Percentiles rank a stretch among this genome's conserved stretches.
Conservation (phyloP, 352 stramenopile species). For the Thalassiosira livingstoniorum region DNA sequence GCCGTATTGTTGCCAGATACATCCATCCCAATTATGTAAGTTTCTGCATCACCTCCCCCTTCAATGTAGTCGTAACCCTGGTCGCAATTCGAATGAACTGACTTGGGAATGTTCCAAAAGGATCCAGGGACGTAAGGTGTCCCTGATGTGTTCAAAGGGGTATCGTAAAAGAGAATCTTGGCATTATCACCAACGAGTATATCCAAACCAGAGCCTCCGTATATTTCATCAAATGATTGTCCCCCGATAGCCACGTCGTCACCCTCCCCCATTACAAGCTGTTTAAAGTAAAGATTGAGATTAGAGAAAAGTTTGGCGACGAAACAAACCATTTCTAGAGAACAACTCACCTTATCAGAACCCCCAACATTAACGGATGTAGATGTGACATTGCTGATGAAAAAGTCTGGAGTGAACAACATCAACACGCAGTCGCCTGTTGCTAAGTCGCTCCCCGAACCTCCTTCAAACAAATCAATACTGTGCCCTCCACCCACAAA, state of each 20-base stretch:
- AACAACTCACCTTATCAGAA: constrained; percentile 8
- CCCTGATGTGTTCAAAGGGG: constrained; percentile 8
- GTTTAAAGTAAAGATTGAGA: background rate
- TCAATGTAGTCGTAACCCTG: constrained; percentile 38
- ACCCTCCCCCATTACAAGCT: background rate
- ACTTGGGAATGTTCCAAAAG: constrained; percentile 36
- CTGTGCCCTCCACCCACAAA: constrained; percentile 34
- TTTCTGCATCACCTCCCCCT: constrained; percentile 41
- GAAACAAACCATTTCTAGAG: background rate
- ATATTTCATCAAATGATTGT: constrained; percentile 11
- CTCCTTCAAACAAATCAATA: constrained; percentile 47
- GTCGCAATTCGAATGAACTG: constrained; percentile 35
- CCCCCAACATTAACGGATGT: constrained; percentile 17
- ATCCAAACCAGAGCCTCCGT: constrained; percentile 4
- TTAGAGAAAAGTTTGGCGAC: background rate
- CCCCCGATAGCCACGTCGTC: constrained; percentile 32
- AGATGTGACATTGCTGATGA: background rate
- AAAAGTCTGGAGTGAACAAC: constrained; percentile 17
- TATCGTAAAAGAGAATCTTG: constrained; percentile 33
- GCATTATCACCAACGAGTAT: constrained; percentile 34
- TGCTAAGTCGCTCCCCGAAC: constrained; percentile 44
- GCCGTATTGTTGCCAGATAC: background rate
- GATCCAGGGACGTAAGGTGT: constrained; percentile 3
- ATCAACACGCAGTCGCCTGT: constrained; percentile 30
- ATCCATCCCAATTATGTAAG: constrained; percentile 44